phyloP scores from a whole-genome alignment of 2,329 filamentous ascomycete species.

The Aspergillus costaricaensis region DNA sequence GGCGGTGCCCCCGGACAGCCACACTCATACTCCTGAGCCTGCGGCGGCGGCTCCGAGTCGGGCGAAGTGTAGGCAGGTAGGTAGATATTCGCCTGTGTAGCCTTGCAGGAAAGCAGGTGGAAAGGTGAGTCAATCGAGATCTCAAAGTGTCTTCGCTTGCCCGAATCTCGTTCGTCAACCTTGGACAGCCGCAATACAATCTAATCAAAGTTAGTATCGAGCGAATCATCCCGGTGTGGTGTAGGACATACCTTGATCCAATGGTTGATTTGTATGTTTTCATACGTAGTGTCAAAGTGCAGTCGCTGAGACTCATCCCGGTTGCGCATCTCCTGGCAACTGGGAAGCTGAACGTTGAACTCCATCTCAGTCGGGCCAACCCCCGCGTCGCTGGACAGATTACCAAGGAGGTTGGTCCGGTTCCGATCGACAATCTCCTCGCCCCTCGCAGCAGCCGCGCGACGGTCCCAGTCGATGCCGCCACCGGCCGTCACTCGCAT shows the following conservation, averaged over 20 bases:
- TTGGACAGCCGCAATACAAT: conserved; percentile 92
- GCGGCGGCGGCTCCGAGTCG: conserved; percentile 51
- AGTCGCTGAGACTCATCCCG: conserved; percentile 67
- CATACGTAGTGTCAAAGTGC: conserved; percentile 90
- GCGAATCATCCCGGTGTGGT: background rate
- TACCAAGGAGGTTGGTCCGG: conserved; percentile 73
- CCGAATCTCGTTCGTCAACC: conserved; percentile 73
- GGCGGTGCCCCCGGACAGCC: conserved; percentile 67
- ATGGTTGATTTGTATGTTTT: conserved; percentile 90
- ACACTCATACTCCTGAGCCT: conserved; percentile 62
- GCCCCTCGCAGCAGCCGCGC: conserved; percentile 58
- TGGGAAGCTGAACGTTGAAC: conserved; percentile 88
- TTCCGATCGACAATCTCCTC: conserved; percentile 57
- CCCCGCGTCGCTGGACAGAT: conserved; percentile 73
- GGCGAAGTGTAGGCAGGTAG: conserved; percentile 76
- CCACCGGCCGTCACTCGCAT: conserved; percentile 78
- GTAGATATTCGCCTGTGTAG: conserved; percentile 85
- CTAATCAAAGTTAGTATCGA: conserved; percentile 46
- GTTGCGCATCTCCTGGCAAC: conserved; percentile 78
- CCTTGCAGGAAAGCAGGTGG: conserved; percentile 87
- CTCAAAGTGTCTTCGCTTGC: conserved; percentile 84
- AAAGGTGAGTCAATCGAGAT: conserved; percentile 96
- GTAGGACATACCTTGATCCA: conserved; percentile 78
- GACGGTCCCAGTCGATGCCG: conserved; percentile 68
- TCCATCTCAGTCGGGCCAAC: conserved; percentile 92